Base-by-base conservation (phyloP, 2,329 filamentous ascomycete species). In the Alternaria novae-zelandiae region DNA sequence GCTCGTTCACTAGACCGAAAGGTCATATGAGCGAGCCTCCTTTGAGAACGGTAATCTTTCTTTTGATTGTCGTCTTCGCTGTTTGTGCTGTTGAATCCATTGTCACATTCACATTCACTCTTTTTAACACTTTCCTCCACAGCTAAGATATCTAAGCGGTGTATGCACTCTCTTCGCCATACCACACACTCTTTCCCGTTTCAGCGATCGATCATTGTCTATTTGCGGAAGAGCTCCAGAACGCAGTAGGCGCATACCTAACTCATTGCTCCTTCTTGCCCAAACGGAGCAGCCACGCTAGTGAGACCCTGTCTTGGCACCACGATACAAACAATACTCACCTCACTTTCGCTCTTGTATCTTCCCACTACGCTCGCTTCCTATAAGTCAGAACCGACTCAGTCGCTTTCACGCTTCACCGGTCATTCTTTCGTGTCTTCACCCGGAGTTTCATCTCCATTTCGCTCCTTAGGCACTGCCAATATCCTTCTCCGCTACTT, bases 381-480 rank as follows among this genome's bases (percentile, higher is more conserved):
- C 50, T 53, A 41, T 26, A 69, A 59, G 17, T 20, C 45, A 62
- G 49, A 49, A n/a, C 54, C 53, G 47, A 57, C 53, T 54, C 59
- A 21, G 46, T 45, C 51, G 63, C 51, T 43, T 49, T 62, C 63
- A 56, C 54, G 46, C 61, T 50, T 47, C 55, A 64, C 57, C 23
- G 59, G 54, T 67, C 72, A 70, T 71, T 71, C 50, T 71, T 72
- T 63, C 54, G 59, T 60, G 64, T 61, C 56, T 65, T 54, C 66
- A 71, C 65, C 67, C 57, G 75, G 75, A 73, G 74, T 56, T 51
- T 26, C 59, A 58, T 66, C 73, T 78, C 76, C 75, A 67, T 59
- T 76, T 66, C 76, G 71, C 72, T 80, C 78, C n/a, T 78, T 80
- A 71, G 62, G 66, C 53, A 61, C 44, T 63, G 56, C 46, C 59